A percentile compares a stretch with the other conserved stretches of the same genome.
phyloP scores from a whole-genome alignment of 345 rosid genomes.

The Pugionium cornutum region DNA sequence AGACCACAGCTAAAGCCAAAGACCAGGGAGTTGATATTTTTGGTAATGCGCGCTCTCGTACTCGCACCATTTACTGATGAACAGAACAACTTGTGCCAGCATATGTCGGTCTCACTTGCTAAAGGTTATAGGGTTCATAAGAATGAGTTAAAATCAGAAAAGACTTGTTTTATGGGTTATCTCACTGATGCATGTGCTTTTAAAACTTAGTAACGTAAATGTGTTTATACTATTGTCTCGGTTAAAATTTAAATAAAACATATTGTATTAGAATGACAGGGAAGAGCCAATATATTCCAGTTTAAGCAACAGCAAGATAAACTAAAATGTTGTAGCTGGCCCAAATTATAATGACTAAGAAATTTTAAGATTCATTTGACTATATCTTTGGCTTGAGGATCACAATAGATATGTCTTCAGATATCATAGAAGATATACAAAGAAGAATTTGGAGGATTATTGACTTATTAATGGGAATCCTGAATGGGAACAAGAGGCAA shows the following conservation, averaged over 20 bases:
- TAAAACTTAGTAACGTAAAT: neutral
- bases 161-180: slow-evolving; percentile 8
- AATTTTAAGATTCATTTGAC: neutral
- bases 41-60: no score
- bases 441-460: no score
- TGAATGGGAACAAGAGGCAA: slow-evolving; percentile 67
- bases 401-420: no score
- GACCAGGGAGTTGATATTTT: neutral
- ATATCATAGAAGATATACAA: no score
- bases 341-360: neutral
- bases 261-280: neutral
- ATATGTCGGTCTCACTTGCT: slow-evolving; percentile 5
- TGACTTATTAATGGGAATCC: slow-evolving; percentile 27
- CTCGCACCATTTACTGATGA: neutral
- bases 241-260: neutral
- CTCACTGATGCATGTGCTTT: neutral
- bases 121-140: neutral
- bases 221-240: neutral
- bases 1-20: slow-evolving; percentile 27
- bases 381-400: neutral
- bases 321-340: neutral
- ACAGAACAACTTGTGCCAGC: slow-evolving; percentile 5
- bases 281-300: neutral
- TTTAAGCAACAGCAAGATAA: neutral
- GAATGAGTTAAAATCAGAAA: neutral